Evolutionary conservation across 140 eudicot genomes (phyloP).

Genomic region (Senecio squalidus): DNA sequence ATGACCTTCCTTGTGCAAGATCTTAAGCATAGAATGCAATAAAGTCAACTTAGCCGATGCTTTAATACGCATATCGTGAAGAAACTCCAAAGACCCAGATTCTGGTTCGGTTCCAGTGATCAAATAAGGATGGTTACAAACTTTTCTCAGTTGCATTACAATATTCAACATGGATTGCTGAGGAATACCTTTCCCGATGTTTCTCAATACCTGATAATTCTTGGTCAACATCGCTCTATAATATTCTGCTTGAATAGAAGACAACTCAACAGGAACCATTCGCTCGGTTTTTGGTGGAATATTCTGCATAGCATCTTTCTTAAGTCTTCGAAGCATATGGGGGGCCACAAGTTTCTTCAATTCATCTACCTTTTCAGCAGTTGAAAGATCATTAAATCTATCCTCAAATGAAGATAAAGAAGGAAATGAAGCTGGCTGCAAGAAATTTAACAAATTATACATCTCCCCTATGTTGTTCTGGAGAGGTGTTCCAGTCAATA

Average conservation of each 20-base stretch:
- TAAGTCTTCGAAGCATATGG: conserved; percentile 93
- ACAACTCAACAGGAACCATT: conserved; percentile 94
- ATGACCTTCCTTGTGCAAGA: conserved; percentile 71
- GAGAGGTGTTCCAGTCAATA: conserved; percentile 94
- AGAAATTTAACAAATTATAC: conserved; percentile 82
- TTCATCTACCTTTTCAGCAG: conserved; percentile 92
- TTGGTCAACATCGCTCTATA: conserved; percentile 99
- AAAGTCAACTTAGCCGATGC: conserved; percentile 90
- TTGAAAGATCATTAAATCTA: conserved; percentile 82
- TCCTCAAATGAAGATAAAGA: conserved; percentile 87
- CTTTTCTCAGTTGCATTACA: conserved; percentile 90
- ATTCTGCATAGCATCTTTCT: conserved; percentile 91
- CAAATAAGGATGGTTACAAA: conserved; percentile 94
- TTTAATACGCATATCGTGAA: conserved; percentile 96
- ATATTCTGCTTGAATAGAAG: conserved; percentile 91
- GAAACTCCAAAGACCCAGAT: conserved; percentile 69
- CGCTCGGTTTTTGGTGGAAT: conserved; percentile 96
- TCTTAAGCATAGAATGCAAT: conserved; percentile 84
- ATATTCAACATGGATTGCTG: conserved; percentile 94
- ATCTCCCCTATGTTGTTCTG: conserved; percentile 94
- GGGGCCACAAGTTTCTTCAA: conserved; percentile 94
- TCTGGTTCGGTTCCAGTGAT: conserved; percentile 97
- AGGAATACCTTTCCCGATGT: conserved; percentile 81
- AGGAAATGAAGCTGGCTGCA: conserved; percentile 86
- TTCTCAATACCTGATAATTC: conserved; percentile 80